Percentiles rank a stretch among this genome's conserved stretches.
Conservation (phyloP, 1,139 yeast species). For the Debaryomyces nepalensis region DNA sequence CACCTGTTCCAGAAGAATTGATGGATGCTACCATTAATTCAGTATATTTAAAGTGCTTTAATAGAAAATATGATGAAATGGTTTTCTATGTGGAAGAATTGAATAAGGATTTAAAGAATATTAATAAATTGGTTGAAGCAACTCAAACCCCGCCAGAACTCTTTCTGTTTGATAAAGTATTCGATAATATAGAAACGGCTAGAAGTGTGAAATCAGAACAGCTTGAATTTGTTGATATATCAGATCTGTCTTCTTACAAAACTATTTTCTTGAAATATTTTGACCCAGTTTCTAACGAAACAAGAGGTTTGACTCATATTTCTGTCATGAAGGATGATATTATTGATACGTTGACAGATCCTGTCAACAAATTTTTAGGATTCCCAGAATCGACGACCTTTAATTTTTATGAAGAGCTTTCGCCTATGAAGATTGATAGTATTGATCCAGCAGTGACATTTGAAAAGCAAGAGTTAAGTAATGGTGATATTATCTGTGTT, state of each 20-base stretch:
- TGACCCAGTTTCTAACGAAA: conserved; percentile 57
- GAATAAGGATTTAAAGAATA: conserved; percentile 35
- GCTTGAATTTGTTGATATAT: conserved; percentile 24
- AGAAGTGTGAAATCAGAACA: conserved; percentile 7
- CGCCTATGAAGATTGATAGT: conserved; percentile 61
- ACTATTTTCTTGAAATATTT: conserved; percentile 72
- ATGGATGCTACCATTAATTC: conserved; percentile 37
- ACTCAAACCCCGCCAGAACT: conserved; percentile 24
- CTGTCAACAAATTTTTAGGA: conserved; percentile 49
- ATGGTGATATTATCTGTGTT: conserved; percentile 79
- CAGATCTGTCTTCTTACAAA: conserved; percentile 42
- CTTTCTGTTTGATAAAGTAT: conserved; percentile 31
- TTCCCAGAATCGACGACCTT: conserved; percentile 46
- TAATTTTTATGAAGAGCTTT: conserved; percentile 70
- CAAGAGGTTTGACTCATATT: conserved; percentile 69
- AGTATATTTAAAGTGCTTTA: conserved; percentile 46
- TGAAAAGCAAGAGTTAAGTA: conserved; percentile 66
- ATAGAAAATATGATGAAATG: conserved; percentile 48
- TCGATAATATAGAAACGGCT: conserved; percentile 23
- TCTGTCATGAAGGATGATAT: conserved; percentile 55
- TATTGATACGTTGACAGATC: conserved; percentile 49
- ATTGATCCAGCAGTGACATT: conserved; percentile 52
- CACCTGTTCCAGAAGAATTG: conserved; percentile 46
- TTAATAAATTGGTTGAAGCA: conserved; percentile 19
- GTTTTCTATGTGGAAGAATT: conserved; percentile 53